Evolutionary conservation across 495 filamentous ascomycete genomes (phyloP).

Genomic region (Amorphotheca resinae): DNA sequence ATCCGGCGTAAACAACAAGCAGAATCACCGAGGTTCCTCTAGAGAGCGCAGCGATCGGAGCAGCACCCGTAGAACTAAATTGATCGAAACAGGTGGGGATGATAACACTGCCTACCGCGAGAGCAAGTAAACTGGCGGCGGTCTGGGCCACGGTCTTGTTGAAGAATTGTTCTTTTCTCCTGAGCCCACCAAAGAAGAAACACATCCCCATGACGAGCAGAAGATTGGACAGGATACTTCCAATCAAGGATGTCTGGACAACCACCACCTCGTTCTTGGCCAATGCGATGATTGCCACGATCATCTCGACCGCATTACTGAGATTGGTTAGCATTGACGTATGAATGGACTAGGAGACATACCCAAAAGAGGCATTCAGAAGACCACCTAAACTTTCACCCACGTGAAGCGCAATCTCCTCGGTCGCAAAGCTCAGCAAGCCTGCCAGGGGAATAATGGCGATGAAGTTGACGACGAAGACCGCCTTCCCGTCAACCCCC

Average conservation of each 20-base stretch:
- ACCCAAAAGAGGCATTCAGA: constrained; percentile 83
- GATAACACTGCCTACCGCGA: constrained; percentile 70
- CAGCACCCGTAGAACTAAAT: constrained; percentile 21
- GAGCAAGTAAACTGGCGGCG: constrained; percentile 65
- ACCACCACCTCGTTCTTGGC: constrained; percentile 62
- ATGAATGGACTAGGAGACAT: constrained; percentile 19
- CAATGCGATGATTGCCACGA: constrained; percentile 78
- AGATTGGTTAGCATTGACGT: constrained; percentile 6
- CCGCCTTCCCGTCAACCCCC: constrained; percentile 30
- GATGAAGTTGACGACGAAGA: constrained; percentile 84
- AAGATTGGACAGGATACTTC: constrained; percentile 82
- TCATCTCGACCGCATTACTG: constrained; percentile 84
- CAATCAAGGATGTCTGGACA: constrained; percentile 85
- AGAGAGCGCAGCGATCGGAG: constrained; percentile 40
- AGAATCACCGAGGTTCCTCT: constrained; percentile 64
- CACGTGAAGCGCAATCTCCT: constrained; percentile 71
- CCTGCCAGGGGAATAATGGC: constrained; percentile 86
- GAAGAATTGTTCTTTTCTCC: constrained; percentile 74
- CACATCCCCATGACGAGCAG: constrained; percentile 88
- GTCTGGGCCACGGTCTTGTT: constrained; percentile 92
- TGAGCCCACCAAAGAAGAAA: constrained; percentile 80
- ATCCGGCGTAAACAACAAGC: constrained; percentile 62
- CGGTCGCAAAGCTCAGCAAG: constrained; percentile 80
- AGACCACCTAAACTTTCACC: constrained; percentile 81
- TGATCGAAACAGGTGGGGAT: constrained; percentile 78